Evolutionary conservation across 352 stramenopile species (phyloP).

Genomic region (Sclerospora graminicola): DNA sequence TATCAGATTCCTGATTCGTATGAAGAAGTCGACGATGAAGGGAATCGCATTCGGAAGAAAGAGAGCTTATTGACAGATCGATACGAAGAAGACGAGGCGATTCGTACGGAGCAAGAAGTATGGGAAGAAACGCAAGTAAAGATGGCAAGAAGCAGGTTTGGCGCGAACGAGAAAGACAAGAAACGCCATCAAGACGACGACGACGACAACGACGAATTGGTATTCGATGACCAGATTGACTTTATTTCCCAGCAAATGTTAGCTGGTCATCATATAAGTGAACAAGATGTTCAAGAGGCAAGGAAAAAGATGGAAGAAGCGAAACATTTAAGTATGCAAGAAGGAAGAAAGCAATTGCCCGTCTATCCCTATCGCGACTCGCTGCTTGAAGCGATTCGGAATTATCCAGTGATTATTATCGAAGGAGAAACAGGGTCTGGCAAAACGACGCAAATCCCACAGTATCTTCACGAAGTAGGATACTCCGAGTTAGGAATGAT

Average conservation of each 20-base stretch:
- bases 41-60: slow-evolving; percentile 82
- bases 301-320: slow-evolving; percentile 60
- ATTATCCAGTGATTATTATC: slow-evolving; percentile 86
- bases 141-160: slow-evolving; percentile 61
- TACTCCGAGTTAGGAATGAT: slow-evolving; percentile 96
- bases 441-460: slow-evolving; percentile 99
- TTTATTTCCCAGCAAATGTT: slow-evolving; percentile 94
- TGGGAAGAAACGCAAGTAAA: slow-evolving; percentile 97
- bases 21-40: slow-evolving; percentile 88
- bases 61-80: slow-evolving; percentile 90
- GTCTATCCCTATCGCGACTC: slow-evolving; percentile 97
- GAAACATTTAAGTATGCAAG: slow-evolving; percentile 92
- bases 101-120: slow-evolving; percentile 96
- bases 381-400: slow-evolving; percentile 95
- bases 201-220: slow-evolving; percentile 91
- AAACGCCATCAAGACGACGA: no score
- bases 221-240: slow-evolving; percentile 99
- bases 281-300: slow-evolving; percentile 63
- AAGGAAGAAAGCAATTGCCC: slow-evolving; percentile 91
- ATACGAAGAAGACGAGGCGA: slow-evolving; percentile 87
- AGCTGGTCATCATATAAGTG: slow-evolving; percentile 71
- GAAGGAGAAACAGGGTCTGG: slow-evolving; percentile 91
- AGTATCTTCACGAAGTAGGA: slow-evolving; percentile 95
- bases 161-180: slow-evolving; percentile 58
- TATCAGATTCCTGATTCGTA: slow-evolving; percentile 96